Conservation (phyloP, 805 yeast species). For the Yamadazyma endophytica region DNA sequence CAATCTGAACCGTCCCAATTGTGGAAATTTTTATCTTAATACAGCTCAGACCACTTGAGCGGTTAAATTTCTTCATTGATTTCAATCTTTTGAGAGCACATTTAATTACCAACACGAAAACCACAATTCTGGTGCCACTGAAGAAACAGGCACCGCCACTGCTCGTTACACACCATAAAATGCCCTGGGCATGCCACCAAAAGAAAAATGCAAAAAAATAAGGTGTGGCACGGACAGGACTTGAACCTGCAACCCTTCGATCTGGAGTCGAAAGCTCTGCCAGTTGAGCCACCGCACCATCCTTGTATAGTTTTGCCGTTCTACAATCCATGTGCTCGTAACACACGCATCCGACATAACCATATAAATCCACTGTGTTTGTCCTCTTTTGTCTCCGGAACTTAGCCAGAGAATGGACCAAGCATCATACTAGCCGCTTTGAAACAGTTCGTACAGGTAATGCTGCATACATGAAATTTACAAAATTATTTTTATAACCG, state of each 20-base stretch:
- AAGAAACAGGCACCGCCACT: background rate
- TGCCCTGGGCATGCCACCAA: too few species aligned
- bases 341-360: background rate
- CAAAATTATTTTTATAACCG: too few species aligned
- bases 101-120: background rate
- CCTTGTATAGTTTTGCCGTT: slow-evolving; percentile 8
- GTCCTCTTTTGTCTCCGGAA: too few species aligned
- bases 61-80: background rate
- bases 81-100: background rate
- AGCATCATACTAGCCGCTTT: too few species aligned
- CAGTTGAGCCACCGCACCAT: slow-evolving; percentile 34
- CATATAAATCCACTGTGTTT: background rate
- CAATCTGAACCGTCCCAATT: background rate
- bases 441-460: too few species aligned
- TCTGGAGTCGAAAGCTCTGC: slow-evolving; percentile 42
- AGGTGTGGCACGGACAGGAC: slow-evolving; percentile 62
- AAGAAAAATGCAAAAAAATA: slow-evolving; percentile 2
- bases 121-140: background rate
- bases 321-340: too few species aligned
- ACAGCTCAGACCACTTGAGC: background rate
- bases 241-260: slow-evolving; percentile 85
- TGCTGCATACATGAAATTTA: too few species aligned
- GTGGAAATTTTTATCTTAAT: background rate
- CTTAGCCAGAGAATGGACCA: too few species aligned
- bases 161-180: too few species aligned